Conservation (phyloP, 2,329 filamentous ascomycete genomes). For the Aspergillus novoparasiticus region DNA sequence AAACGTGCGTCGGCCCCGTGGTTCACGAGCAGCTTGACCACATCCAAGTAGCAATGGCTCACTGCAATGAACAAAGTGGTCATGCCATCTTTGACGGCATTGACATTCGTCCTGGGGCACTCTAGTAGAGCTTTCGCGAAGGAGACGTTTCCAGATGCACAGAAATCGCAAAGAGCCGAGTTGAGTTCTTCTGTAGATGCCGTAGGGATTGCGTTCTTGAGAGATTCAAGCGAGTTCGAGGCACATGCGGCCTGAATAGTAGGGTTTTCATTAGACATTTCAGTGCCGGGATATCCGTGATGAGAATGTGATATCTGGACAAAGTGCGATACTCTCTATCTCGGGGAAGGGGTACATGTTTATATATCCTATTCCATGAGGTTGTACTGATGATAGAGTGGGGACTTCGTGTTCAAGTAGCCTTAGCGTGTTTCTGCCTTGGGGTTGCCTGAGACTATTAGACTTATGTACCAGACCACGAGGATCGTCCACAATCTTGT, state of each 20-base stretch:
- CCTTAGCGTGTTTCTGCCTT: too few relatives aligned
- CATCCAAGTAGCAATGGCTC: not conserved
- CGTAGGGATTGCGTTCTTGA: not conserved
- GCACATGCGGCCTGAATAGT: not conserved
- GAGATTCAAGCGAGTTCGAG: not conserved
- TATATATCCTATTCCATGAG: not conserved
- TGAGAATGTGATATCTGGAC: not conserved
- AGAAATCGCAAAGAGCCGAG: not conserved
- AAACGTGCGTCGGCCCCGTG: slow-evolving; percentile 10
- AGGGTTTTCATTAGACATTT: not conserved
- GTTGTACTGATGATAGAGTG: not conserved
- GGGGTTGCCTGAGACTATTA: too few relatives aligned
- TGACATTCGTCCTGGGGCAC: not conserved
- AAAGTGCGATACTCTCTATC: not conserved
- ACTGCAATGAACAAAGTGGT: not conserved
- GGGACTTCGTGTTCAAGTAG: too few relatives aligned
- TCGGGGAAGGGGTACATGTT: not conserved
- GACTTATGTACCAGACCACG: too few relatives aligned
- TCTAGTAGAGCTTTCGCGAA: not conserved
- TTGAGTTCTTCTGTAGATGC: not conserved
- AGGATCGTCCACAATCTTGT: too few relatives aligned
- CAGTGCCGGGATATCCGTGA: not conserved
- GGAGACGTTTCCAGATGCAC: not conserved
- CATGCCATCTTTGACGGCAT: not conserved
- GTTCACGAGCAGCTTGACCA: slow-evolving; percentile 14